These are phyloP conservation scores for Leccinellum luteum DNA, from an alignment of 768 basidiomycete genomes.

Conservation along the genomic window DNA sequence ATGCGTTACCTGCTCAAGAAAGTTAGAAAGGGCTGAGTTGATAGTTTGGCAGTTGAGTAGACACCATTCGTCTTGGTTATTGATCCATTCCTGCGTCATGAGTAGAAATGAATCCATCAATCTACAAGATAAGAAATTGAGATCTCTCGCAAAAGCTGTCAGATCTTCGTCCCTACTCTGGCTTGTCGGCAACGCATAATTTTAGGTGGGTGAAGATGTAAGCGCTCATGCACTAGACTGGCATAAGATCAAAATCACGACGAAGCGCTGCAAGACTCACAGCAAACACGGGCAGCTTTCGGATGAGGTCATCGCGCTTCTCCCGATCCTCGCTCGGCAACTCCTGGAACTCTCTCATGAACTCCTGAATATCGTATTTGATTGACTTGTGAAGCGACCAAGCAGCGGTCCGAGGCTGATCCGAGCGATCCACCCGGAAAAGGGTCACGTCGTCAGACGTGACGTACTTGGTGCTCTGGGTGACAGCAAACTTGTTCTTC, in stretches of 20 bases:
- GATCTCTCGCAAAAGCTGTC: neutral
- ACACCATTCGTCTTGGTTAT: slow-evolving; percentile 24
- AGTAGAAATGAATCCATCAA: slow-evolving; percentile 15
- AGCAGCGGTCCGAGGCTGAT: slow-evolving; percentile 22
- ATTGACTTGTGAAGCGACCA: slow-evolving; percentile 18
- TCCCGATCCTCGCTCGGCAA: slow-evolving; percentile 14
- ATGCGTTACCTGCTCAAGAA: slow-evolving; percentile 14
- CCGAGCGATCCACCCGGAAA: slow-evolving; percentile 24
- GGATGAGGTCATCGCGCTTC: slow-evolving; percentile 16
- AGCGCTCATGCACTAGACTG: slow-evolving; percentile 19
- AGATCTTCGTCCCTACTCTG: slow-evolving; percentile 5
- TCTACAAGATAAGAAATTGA: slow-evolving; percentile 9
- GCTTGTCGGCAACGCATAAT: slow-evolving; percentile 19
- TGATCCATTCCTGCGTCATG: slow-evolving; percentile 18
- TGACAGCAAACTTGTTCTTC: slow-evolving; percentile 2
- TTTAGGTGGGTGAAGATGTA: slow-evolving; percentile 27
- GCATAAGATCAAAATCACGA: neutral
- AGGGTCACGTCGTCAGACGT: slow-evolving; percentile 23
- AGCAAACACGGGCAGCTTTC: slow-evolving; percentile 20
- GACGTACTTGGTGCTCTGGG: slow-evolving; percentile 11
- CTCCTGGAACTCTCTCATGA: slow-evolving; percentile 16
- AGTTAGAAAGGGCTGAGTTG: slow-evolving; percentile 7
- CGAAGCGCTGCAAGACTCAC: slow-evolving; percentile 7
- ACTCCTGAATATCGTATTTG: slow-evolving; percentile 20
- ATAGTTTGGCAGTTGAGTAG: slow-evolving; percentile 20